Base-by-base conservation (phyloP, 345 rosid species). In the Heritiera fomes region DNA sequence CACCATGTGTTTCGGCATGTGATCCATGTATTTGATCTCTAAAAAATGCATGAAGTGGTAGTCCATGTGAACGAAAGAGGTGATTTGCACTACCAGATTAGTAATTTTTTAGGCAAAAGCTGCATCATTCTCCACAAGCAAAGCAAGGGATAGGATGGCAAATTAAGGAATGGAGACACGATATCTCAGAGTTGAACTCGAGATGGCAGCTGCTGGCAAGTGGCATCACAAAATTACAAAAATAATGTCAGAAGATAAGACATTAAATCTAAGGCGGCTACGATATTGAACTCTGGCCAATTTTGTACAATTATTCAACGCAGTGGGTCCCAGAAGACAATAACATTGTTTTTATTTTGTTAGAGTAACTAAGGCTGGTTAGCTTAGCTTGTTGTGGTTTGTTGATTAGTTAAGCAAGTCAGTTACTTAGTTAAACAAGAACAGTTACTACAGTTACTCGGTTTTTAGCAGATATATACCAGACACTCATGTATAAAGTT, bases 251-350 rank as follows among this genome's bases (percentile, higher is more conserved):
- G 28, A 23, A 20, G 63, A 23, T 34, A 20, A 0, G 34, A 2
- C 64, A 23, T 8, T 23, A 28, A 11, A 3, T 60, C 15, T 60
- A 3, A 10, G 40, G 40, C 17, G 40, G 15, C 40, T 5, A 6
- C 28, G 34, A 10, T 28, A 60, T 60, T 61, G 5, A 61, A 28
- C 7, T 61, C 7, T 61, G 12, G 17, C 38, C 65, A 28, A 4
- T 28, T 28, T 61, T 61, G 3, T 23, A 11, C 30, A 17, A 61
- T 61, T 61, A 1, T 20, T 18, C 23, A 56, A 6, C 10, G 61
- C 20, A 32, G 18, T 67, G 71, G 73, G 73, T 20, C 73, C 55
- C 56, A 28, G 3, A 69, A 46, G 73, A 69, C 46, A 23, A 47
- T 46, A 14, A 12, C 53, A 4, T 23, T 46, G 40, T 23, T 46